These are phyloP conservation scores for Paramecium tetraurelia DNA, from an alignment of 73 alveolate genomes.

Conservation along the genomic window DNA sequence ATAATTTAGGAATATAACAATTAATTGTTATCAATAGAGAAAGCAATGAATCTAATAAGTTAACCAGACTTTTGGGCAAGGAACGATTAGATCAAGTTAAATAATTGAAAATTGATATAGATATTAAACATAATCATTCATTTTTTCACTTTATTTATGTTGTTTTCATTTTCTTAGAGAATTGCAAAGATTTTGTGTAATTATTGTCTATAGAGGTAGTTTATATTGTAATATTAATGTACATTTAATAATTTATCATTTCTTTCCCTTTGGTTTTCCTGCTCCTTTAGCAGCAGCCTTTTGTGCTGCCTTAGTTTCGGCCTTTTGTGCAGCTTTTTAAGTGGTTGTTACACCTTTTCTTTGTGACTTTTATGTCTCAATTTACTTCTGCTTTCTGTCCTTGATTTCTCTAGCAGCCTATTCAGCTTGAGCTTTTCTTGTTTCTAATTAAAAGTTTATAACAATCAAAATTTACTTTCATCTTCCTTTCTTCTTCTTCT, in stretches of 20 bases:
- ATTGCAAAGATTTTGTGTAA: too few species aligned
- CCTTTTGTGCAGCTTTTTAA: neutral
- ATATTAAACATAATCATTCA: neutral
- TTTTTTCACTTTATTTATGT: neutral
- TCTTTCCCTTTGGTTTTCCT: constrained; percentile 14
- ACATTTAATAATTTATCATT: constrained; percentile 3
- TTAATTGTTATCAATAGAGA: neutral
- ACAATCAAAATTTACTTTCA: neutral
- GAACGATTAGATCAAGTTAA: neutral
- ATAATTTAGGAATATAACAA: neutral
- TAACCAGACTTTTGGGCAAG: constrained; percentile 17
- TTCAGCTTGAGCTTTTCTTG: constrained; percentile 77
- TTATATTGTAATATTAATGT: neutral
- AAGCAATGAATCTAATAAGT: neutral
- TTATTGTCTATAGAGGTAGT: neutral
- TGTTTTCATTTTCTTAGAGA: neutral
- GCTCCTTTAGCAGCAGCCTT: constrained; percentile 37
- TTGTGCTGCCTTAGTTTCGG: neutral
- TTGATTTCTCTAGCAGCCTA: constrained; percentile 83
- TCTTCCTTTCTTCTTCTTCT: constrained; percentile 81
- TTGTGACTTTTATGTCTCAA: constrained; percentile 19
- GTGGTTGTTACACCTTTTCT: neutral
- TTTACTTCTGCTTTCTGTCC: constrained; percentile 70
- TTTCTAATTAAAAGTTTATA: constrained; percentile 53
- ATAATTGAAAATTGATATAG: neutral